A percentile compares a stretch with the other conserved stretches of the same genome.
Conservation (phyloP, 2,329 filamentous ascomycete species). For the Cadophora gregata region DNA sequence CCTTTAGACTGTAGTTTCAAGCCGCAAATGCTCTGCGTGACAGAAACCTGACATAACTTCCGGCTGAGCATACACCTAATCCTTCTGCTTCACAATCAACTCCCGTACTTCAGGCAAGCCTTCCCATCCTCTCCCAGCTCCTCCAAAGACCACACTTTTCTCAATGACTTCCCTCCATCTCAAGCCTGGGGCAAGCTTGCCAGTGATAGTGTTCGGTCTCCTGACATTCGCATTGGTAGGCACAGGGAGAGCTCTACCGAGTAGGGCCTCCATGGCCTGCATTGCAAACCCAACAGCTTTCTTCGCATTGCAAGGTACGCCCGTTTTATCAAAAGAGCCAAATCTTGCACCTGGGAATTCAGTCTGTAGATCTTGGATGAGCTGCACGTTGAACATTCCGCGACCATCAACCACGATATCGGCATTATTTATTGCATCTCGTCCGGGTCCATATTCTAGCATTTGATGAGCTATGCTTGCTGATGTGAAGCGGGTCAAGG, state of each 20-base stretch:
- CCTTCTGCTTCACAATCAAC: conserved; percentile 41
- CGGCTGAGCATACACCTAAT: background rate
- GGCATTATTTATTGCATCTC: conserved; percentile 40
- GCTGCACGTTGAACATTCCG: conserved; percentile 41
- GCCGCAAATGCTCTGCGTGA: too few species aligned
- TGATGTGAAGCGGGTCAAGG: conserved; percentile 43
- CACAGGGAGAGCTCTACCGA: conserved; percentile 43
- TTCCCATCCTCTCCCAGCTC: conserved; percentile 43
- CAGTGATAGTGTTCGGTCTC: conserved; percentile 44
- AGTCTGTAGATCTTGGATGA: conserved; percentile 41
- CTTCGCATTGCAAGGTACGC: conserved; percentile 44
- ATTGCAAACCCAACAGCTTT: conserved; percentile 46
- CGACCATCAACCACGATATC: conserved; percentile 43
- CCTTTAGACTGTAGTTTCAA: too few species aligned
- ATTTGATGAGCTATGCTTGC: conserved; percentile 44
- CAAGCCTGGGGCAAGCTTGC: conserved; percentile 42
- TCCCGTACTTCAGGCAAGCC: conserved; percentile 44
- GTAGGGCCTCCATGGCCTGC: conserved; percentile 45
- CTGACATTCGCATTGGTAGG: conserved; percentile 44
- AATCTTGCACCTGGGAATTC: conserved; percentile 42
- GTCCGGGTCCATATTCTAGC: conserved; percentile 41
- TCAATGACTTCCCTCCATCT: conserved; percentile 44
- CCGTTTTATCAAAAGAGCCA: conserved; percentile 43
- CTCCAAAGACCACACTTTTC: conserved; percentile 44
- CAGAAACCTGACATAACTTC: too few species aligned